phyloP scores from a whole-genome alignment of 768 basidiomycete genomes.

The Pluteus cervinus region DNA sequence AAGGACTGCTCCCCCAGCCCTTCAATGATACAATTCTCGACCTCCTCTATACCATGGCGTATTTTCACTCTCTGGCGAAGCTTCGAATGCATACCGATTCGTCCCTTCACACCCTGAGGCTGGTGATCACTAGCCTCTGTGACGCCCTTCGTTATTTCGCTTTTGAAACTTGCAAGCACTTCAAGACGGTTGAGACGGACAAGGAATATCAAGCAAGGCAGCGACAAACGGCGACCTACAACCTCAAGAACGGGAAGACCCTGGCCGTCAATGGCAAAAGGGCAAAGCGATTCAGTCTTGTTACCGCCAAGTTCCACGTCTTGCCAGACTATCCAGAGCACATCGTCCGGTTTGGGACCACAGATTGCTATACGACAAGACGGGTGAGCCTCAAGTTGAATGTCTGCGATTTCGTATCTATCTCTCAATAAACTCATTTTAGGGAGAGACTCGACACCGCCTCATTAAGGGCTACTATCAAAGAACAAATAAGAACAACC shows the following conservation, averaged over 20 bases:
- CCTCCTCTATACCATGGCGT: slow-evolving; percentile 16
- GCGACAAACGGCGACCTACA: neutral
- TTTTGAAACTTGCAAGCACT: slow-evolving; percentile 12
- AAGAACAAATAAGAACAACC: too few relatives aligned
- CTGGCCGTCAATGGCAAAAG: slow-evolving; percentile 5
- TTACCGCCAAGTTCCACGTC: slow-evolving; percentile 24
- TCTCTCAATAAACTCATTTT: too few relatives aligned
- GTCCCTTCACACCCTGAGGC: slow-evolving; percentile 13
- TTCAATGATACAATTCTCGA: slow-evolving; percentile 15
- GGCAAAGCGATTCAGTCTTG: slow-evolving; percentile 14
- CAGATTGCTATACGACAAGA: slow-evolving; percentile 1
- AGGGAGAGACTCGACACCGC: too few relatives aligned
- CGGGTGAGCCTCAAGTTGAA: slow-evolving; percentile 6
- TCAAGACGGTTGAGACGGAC: slow-evolving; percentile 15
- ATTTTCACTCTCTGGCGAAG: slow-evolving; percentile 24
- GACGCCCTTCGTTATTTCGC: slow-evolving; percentile 14
- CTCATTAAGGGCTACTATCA: too few relatives aligned
- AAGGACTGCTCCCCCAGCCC: slow-evolving; percentile 20
- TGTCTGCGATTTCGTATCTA: slow-evolving; percentile 6
- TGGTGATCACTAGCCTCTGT: slow-evolving; percentile 16
- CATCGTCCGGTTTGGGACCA: slow-evolving; percentile 1
- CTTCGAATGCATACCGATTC: slow-evolving; percentile 20
- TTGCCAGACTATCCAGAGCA: slow-evolving; percentile 18
- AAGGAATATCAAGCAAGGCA: slow-evolving; percentile 8
- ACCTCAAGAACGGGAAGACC: neutral